Conservation (phyloP, 2,329 filamentous ascomycete species). For the Alternaria infectoria region DNA sequence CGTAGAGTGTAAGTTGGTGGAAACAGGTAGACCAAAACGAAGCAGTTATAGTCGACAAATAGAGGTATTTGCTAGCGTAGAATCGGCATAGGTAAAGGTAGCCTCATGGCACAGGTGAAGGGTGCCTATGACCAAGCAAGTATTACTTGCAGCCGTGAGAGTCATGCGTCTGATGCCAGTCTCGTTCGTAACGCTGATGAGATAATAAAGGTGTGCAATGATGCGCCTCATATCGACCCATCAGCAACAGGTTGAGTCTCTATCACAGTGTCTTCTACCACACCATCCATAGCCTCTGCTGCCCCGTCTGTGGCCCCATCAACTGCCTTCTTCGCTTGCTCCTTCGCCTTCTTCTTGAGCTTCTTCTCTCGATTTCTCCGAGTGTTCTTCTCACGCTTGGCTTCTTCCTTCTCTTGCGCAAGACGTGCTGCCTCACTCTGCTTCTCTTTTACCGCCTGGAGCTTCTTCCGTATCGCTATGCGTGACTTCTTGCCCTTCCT, state of each 20-base stretch:
- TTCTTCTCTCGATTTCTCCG: conserved; percentile 48
- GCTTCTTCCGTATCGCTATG: conserved; percentile 43
- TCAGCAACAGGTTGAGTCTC: neutral
- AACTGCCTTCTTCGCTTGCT: conserved; percentile 40
- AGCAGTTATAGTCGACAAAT: neutral
- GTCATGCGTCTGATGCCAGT: neutral
- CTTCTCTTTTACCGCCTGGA: conserved; percentile 34
- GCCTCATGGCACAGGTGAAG: neutral
- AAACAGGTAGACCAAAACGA: neutral
- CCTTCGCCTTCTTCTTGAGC: conserved; percentile 45
- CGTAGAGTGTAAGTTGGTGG: neutral
- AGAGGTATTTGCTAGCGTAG: neutral
- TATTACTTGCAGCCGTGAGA: neutral
- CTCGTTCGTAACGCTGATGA: neutral
- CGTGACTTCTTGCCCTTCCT: conserved; percentile 46
- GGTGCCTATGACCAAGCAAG: neutral
- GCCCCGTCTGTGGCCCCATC: conserved; percentile 7
- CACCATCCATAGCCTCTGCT: neutral
- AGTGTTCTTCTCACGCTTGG: conserved; percentile 45
- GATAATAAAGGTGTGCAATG: neutral
- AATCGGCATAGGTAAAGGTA: neutral
- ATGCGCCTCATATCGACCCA: neutral
- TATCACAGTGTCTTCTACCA: neutral
- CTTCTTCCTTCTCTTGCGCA: conserved; percentile 41
- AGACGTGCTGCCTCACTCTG: conserved; percentile 30